Evolutionary conservation across 2,329 filamentous ascomycete species (phyloP), one percentile per base, ranked within the genome.

Genomic region (Raffaelea deltoideospora): DNA sequence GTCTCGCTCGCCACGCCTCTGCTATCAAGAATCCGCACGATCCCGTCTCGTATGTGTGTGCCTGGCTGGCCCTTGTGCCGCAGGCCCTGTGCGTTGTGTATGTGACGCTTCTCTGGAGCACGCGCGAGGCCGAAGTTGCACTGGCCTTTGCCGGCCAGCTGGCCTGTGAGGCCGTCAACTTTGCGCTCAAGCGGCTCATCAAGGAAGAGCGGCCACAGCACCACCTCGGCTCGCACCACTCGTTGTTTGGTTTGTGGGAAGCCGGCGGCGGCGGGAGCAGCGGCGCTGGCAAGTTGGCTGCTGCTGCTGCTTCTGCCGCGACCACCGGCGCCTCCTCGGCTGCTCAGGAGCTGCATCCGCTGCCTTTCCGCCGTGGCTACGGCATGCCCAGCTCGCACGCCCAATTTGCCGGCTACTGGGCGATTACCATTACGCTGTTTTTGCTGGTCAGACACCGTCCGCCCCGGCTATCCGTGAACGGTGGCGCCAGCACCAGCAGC

Each of bases 361-460:
- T 38, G 22, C 42, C 40, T 5, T 33, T 42, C 23, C 42, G 34
- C 15, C 33, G 36, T 17, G 90, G 90, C 45, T 98, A 98, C 53
- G 92, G 90, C 48, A 98, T 98, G 92, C 90, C 90, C 37, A 69
- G 64, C 44, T 95, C 87, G 27, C 90, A 98, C 60, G 82, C 90
- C 9, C 90, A 98, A 61, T 98, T 95, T 55, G 81, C 88, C 42
- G 72, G 80, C 38, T 98, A 85, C 64, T 96, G 94, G 69, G 79
- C 84, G 40, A 62, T 93, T 39, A 90, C 82, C 43, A 61, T 96
- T 41, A 67, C 74, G 19, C 65, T 98, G 17, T 96, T 96, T 62
- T 68, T 98, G 31, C 68, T 94, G 32, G 63, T 87, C 41, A 73
- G 88, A 42, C 86, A 94, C 56, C 64, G 66, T 5, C 79, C 79